A percentile compares a stretch with the other conserved stretches of the same genome.
Conservation (phyloP, 1,139 yeast genomes). For the Zygoascus hellenicus region DNA sequence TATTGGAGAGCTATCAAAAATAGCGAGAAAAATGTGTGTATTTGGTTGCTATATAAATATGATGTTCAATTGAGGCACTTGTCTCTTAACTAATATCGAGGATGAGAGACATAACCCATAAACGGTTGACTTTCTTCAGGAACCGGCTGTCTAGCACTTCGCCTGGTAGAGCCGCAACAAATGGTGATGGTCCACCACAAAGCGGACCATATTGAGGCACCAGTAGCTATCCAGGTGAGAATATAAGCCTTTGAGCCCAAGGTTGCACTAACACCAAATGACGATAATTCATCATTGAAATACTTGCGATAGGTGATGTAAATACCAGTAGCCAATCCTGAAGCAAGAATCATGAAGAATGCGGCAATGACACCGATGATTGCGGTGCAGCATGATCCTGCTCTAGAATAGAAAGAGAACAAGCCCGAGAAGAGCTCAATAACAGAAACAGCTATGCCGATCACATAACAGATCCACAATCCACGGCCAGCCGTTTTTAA, state of each 20-base stretch:
- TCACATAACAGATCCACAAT: slow-evolving; percentile 43
- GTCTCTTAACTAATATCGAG: slow-evolving; percentile 8
- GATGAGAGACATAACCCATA: slow-evolving; percentile 26
- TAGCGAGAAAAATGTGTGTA: not conserved
- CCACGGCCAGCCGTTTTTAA: slow-evolving; percentile 41
- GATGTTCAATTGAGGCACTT: not conserved
- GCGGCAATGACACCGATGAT: slow-evolving; percentile 32
- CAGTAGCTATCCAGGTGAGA: slow-evolving; percentile 44
- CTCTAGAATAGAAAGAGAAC: slow-evolving; percentile 35
- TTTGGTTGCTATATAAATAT: too few species aligned
- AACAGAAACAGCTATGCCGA: slow-evolving; percentile 40
- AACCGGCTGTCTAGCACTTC: slow-evolving; percentile 11
- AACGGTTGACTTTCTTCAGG: slow-evolving; percentile 31
- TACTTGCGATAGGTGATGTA: slow-evolving; percentile 34
- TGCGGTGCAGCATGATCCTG: slow-evolving; percentile 34
- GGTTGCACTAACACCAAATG: slow-evolving; percentile 39
- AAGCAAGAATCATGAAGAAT: slow-evolving; percentile 28
- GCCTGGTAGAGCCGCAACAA: slow-evolving; percentile 38
- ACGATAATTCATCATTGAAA: slow-evolving; percentile 34
- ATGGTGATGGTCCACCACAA: slow-evolving; percentile 39
- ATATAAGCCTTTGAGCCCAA: slow-evolving; percentile 37
- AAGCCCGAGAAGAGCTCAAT: slow-evolving; percentile 40
- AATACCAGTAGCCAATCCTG: slow-evolving; percentile 44
- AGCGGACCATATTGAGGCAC: slow-evolving; percentile 34
- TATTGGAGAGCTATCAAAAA: not conserved